Conservation (phyloP, 1,284 basidiomycete species). For the Irpex lacteus region DNA sequence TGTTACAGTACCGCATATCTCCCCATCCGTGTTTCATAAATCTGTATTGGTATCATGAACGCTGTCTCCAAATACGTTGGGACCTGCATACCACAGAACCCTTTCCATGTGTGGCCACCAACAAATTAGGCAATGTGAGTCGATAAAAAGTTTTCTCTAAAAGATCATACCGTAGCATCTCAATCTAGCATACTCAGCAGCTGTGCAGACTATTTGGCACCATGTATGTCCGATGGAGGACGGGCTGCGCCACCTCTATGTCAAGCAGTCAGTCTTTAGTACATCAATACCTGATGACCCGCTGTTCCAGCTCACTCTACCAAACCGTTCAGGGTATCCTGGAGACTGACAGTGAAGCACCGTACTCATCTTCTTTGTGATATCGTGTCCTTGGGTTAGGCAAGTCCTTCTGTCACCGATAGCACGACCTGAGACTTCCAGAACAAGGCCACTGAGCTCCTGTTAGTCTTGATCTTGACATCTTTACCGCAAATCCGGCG, state of each 20-base stretch:
- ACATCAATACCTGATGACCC: no score
- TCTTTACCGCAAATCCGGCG: neutral
- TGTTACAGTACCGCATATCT: no score
- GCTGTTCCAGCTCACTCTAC: no score
- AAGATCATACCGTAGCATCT: neutral
- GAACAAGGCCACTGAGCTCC: neutral
- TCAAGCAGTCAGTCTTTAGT: no score
- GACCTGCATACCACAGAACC: neutral
- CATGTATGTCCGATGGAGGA: no score
- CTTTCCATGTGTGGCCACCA: neutral
- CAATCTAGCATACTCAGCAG: no score
- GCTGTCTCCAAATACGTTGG: no score
- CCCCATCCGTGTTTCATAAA: no score
- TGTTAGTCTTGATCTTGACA: neutral
- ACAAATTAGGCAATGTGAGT: neutral
- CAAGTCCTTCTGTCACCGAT: neutral
- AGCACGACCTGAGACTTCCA: no score
- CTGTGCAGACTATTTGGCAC: no score
- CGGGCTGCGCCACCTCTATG: no score
- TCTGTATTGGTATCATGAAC: no score
- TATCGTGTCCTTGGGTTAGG: neutral
- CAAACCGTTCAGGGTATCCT: neutral
- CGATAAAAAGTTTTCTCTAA: neutral
- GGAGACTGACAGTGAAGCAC: neutral
- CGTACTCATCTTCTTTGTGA: neutral